Base-by-base conservation (phyloP, 177 flowering plant genomes). In the Vitis hybrid region DNA sequence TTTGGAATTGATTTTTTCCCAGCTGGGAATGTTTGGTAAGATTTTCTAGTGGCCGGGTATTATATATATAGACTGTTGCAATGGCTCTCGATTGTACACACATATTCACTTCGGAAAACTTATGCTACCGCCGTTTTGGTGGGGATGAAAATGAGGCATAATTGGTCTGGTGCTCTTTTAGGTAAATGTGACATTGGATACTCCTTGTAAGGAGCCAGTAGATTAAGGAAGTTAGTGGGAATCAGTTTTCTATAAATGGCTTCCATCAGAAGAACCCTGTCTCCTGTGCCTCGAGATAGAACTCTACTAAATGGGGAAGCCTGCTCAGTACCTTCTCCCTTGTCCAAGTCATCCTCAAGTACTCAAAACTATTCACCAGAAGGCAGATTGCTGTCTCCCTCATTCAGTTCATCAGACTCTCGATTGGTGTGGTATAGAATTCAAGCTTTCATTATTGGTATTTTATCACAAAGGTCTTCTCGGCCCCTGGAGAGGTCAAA, bases 221-320 rank as follows among this genome's bases (percentile, higher is more conserved):
- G 22, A 21, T 60, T 51, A 13, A 51, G 50, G 65, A 61, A 62
- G 9, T 67, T 18, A 26, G 33, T n/a, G 12, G 15, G 52, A 62
- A 8, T 49, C 51, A 60, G 62, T 53, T 70, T 72, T 39, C 10
- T 61, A 10, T 51, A 67, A 19, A 93, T 93, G 97, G 94, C 97
- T 51, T 90, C 97, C 7, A 79, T 91, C 76, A 82, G 98, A 77
- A 88, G 98, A 75, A 87, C 93, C 8, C 75, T 85, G 77, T 88
- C 93, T 53, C 90, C 92, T 5, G 85, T 84, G 29, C 90, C 97
- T 58, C 80, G 92, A 70, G 80, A 87, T 2, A 89, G 91, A 64
- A 69, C 78, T 67, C 55, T 73, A 60, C 65, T 74, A 33, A 84
- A 81, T 71, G 90, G 86, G 31, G 97, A 92, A 69, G 77, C 78